Conservation (phyloP, 73 alveolate species). For the Paramecium sonneborni region DNA sequence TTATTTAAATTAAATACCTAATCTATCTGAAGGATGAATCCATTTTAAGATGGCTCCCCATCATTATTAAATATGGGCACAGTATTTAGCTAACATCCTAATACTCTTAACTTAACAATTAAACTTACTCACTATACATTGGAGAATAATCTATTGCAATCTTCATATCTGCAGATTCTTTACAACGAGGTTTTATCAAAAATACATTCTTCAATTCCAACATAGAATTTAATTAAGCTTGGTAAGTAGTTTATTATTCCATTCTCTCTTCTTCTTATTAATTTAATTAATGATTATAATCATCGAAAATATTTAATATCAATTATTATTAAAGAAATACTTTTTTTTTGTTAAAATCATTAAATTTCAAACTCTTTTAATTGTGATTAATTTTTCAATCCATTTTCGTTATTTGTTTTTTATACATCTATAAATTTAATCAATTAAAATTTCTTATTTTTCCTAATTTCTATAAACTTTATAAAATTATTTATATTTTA, state of each 20-base stretch:
- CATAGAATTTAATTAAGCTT: background rate
- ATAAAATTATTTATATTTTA: no score
- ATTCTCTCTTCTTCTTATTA: background rate
- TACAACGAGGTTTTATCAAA: background rate
- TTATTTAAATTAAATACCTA: background rate
- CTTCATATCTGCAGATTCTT: background rate
- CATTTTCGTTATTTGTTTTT: background rate
- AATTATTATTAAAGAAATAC: background rate
- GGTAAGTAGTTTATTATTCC: background rate
- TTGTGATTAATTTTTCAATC: background rate
- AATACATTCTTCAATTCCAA: background rate
- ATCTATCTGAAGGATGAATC: background rate
- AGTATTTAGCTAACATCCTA: background rate
- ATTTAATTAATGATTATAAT: conserved; percentile 10
- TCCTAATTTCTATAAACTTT: no score
- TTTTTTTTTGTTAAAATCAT: background rate
- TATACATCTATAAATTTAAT: background rate
- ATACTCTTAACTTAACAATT: background rate
- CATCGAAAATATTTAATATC: background rate
- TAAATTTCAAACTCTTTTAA: background rate
- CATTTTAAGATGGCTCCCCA: conserved; percentile 6
- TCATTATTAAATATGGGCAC: conserved; percentile 3
- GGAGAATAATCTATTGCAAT: conserved; percentile 24
- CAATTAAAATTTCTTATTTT: background rate
- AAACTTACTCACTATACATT: background rate